Conservation (phyloP, 2,329 filamentous ascomycete species). For the Incumbomyces lentus region DNA sequence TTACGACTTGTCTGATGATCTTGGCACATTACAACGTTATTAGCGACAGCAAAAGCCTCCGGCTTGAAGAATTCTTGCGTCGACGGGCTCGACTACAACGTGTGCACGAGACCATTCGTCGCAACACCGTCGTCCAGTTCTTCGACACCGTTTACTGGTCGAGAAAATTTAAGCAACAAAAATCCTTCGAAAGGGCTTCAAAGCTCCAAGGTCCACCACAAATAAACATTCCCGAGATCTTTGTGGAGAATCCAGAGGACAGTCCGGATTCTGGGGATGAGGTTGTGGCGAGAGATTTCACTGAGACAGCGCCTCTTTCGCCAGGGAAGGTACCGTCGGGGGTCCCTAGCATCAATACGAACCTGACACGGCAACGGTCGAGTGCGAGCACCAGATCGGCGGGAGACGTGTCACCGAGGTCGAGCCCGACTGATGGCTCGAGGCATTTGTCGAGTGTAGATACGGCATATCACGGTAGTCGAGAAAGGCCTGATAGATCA, state of each 20-base stretch:
- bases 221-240: conserved; percentile 78
- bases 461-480: conserved; percentile 24
- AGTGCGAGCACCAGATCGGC: conserved; percentile 16
- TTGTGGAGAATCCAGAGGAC: conserved; percentile 66
- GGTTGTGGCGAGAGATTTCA: conserved; percentile 20
- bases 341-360: conserved; percentile 19
- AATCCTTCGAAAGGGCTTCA: conserved; percentile 61
- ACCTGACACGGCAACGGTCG: conserved; percentile 17
- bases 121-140: conserved; percentile 84
- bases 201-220: conserved; percentile 70
- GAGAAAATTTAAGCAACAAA: conserved; percentile 65
- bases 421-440: conserved; percentile 14
- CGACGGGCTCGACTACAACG: conserved; percentile 82
- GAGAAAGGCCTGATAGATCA: conserved; percentile 15
- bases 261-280: conserved; percentile 17
- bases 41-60: conserved; percentile 89
- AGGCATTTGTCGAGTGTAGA: conserved; percentile 20
- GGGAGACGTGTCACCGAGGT: conserved; percentile 16
- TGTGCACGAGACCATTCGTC: conserved; percentile 86
- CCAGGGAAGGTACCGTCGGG: conserved; percentile 10
- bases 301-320: conserved; percentile 13
- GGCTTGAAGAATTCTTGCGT: conserved; percentile 86
- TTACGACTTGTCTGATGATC: conserved; percentile 87
- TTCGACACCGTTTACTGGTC: conserved; percentile 89
- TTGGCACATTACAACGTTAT: conserved; percentile 98